Percentiles rank a stretch among this genome's conserved stretches.
Conservation (phyloP, 495 filamentous ascomycete genomes). For the Clohesyomyces aquaticus region DNA sequence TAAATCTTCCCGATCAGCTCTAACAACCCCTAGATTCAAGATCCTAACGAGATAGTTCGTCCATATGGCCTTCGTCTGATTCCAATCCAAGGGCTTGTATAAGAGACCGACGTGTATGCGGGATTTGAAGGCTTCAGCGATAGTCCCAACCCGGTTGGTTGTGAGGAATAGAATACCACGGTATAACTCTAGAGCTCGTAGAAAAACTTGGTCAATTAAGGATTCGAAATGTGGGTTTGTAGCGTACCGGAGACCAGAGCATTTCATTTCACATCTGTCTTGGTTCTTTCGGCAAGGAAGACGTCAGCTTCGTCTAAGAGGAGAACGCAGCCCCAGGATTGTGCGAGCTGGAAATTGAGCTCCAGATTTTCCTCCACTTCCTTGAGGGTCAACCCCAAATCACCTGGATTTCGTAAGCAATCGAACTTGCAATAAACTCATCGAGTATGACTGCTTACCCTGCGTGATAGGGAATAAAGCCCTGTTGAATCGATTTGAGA, state of each 20-base stretch:
- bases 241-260: constrained; percentile 29
- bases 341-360: not conserved
- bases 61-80: constrained; percentile 3
- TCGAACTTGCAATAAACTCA: too few relatives aligned
- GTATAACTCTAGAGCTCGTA: constrained; percentile 31
- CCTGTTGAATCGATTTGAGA: too few relatives aligned
- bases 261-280: constrained; percentile 18
- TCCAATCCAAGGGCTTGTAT: constrained; percentile 13
- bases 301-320: constrained; percentile 38
- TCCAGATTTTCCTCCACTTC: constrained; percentile 17
- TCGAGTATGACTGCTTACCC: too few relatives aligned
- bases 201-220: constrained; percentile 16
- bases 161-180: constrained; percentile 35
- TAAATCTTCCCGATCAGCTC: constrained; percentile 2
- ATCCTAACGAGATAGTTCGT: not conserved
- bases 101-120: constrained; percentile 49
- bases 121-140: constrained; percentile 34
- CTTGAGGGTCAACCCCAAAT: constrained; percentile 11
- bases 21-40: not conserved
- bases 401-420: too few relatives aligned
- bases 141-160: constrained; percentile 32
- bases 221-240: not conserved
- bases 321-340: constrained; percentile 24
- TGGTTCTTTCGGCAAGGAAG: constrained; percentile 11
- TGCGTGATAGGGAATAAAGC: too few relatives aligned